Base-by-base conservation (phyloP, 805 yeast genomes). In the Kodamaea leandrae region DNA sequence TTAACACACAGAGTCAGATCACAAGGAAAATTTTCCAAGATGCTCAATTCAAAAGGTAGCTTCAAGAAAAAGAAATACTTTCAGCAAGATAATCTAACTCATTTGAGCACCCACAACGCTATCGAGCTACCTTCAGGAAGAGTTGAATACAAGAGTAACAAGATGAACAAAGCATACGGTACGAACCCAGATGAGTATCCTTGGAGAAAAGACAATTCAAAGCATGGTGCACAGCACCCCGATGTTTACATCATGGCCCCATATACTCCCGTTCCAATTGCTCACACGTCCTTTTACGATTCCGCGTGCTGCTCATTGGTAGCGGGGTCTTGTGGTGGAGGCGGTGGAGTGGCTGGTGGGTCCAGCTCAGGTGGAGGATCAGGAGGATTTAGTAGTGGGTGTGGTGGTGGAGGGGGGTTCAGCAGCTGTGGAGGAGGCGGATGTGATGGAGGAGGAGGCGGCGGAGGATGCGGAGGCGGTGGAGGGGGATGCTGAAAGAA, bases 381-480 rank as follows among this genome's bases (percentile, higher is more conserved):
- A n/a, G 28, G 28, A 10, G 15, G 29, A 15, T 5, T 29, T 24
- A 23, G 21, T 6, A 23, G 28, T 15, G 30, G 13, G 8, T 29
- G 29, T 4, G 35, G 35, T 6, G 37, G 30, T 3, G 30, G 16
- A 4, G 30, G 37, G 4, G 17, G 37, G 14, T 20, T 21, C 3
- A 18, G 37, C n/a, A n/a, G 30, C 17, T 12, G 37, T 15, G 37
- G 37, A 33, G n/a, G n/a, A n/a, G n/a, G n/a, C n/a, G n/a, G n/a
- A n/a, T n/a, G n/a, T n/a, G n/a, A n/a, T n/a, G n/a, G n/a, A n/a
- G n/a, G n/a, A n/a, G n/a, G n/a, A n/a, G n/a, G n/a, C n/a, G n/a
- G n/a, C n/a, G n/a, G n/a, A n/a, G n/a, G n/a, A n/a, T n/a, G n/a
- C n/a, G n/a, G n/a, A n/a, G n/a, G n/a, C n/a, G n/a, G n/a, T n/a